Base-by-base conservation (phyloP, 2,329 filamentous ascomycete species). In the Penicillium sp. region DNA sequence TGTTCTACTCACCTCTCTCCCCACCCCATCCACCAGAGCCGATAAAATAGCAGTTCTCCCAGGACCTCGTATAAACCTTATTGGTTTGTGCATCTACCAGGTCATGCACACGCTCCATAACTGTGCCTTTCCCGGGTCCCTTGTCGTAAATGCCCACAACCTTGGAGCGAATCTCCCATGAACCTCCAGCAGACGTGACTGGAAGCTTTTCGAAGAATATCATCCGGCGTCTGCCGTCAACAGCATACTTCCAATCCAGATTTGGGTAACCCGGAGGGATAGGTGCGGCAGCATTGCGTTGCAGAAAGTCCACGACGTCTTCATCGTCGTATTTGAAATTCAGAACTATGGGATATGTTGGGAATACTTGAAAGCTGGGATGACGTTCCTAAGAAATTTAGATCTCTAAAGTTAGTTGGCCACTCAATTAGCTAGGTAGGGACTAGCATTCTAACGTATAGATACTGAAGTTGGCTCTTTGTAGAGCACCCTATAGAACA, bases 71-170 rank as follows among this genome's bases (percentile, higher is more conserved):
- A 49, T 77, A 78, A 12, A 71, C 65, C 0, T 64, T 71, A 6
- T 68, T 67, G 0, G 72, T 76, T 35, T 70, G 73, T 1, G 64
- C 62, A 52, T 79, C 77, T 1, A 75, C 63, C 1, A 79, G 64
- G 26, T 67, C 62, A 28, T 73, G 70, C 52, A 76, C 71, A 1
- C 71, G 67, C 54, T 79, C 76, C 1, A 76, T 61, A 8, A 79
- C 73, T 71, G 77, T 77, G 23, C 71, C 66, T 21, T 55, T 55
- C 11, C 71, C 70, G 18, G 47, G 51, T 33, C 73, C 74, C 59
- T 77, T 79, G 59, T 79, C 77, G 52, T 78, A 79, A 6, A 77
- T 73, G 1, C 76, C 77, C 30, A 78, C 59, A 12, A 79, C 70
- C 49, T 69, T 71, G 38, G 68, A 68, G 3, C 64, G 73, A 18